Evolutionary conservation across 1,139 yeast genomes (phyloP), one percentile per base, ranked within the genome.

Genomic region (Lodderomyces jiufengensis): DNA sequence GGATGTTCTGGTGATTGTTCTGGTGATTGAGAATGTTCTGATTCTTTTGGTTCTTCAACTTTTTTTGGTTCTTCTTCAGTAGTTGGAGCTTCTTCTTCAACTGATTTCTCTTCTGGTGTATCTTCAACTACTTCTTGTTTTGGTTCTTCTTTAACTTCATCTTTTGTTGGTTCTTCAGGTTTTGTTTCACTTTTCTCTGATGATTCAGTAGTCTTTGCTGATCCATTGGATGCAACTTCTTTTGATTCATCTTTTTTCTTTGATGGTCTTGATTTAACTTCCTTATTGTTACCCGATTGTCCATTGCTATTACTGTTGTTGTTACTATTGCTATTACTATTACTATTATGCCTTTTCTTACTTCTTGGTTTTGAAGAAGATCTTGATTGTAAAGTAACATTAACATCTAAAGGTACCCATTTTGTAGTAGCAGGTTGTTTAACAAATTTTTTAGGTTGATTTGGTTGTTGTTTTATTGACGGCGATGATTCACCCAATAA

Each of bases 371-470:
- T 47, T 45, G 35, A 9, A 20, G 39, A 31, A 32, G 38, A 32
- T 41, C 48, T 43, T 8, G 65, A 52, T 27, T 78, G 69, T 42
- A 76, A 67, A 35, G 76, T 78, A 37, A 84, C 81, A 44, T 82
- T 76, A 22, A 92, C 94, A 47, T 78, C 76, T 55, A 82, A 80
- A n/a, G 95, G 95, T 31, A 85, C 84, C 95, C 95, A 87, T 60
- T 86, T 86, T 51, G 83, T 88, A 47, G 80, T 78, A 5, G 20
- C 20, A 45, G 81, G 78, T 25, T 84, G 72, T 46, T 68, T 76
- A 46, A 66, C 63, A 48, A 68, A 66, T 48, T 80, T 73, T 43
- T 73, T 74, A 14, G 64, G 56, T 16, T 59, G 47, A 24, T 54
- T 48, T 21, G 47, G 48, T 22, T 20, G 27, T 11, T 24, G 14